Conservation (phyloP, 2,329 filamentous ascomycete species). For the Fusarium sp. region DNA sequence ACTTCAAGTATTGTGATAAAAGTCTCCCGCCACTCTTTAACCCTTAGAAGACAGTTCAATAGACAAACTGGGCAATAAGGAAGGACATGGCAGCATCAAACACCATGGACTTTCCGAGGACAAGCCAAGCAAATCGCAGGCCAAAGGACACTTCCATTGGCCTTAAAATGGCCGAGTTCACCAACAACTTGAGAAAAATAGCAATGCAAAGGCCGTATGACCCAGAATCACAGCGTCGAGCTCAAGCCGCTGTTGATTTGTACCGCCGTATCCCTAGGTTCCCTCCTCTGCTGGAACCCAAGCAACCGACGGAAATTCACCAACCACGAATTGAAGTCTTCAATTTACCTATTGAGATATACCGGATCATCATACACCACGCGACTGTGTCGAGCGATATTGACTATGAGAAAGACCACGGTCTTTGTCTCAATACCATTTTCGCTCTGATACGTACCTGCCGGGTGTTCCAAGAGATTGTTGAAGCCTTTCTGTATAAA, state of each 20-base stretch:
- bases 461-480: neutral
- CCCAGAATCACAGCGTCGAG: slow-evolving; percentile 7
- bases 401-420: neutral
- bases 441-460: slow-evolving; percentile 15
- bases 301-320: neutral
- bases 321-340: accelerated
- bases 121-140: neutral
- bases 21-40: neutral
- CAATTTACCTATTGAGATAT: slow-evolving; percentile 18
- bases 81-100: neutral
- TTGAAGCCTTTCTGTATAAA: slow-evolving; percentile 18
- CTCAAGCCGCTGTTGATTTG: neutral
- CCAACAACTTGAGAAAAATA: neutral
- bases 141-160: neutral
- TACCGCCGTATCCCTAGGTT: neutral
- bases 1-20: neutral
- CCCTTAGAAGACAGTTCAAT: neutral
- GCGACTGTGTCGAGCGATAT: neutral
- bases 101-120: neutral
- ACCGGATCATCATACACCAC: slow-evolving; percentile 4
- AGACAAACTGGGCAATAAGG: neutral
- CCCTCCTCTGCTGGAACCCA: neutral
- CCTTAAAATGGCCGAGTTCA: neutral
- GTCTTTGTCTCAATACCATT: neutral
- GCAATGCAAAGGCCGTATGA: slow-evolving; percentile 9